Base-by-base conservation (phyloP, 331 rosid genomes). In the Telfairia occidentalis region DNA sequence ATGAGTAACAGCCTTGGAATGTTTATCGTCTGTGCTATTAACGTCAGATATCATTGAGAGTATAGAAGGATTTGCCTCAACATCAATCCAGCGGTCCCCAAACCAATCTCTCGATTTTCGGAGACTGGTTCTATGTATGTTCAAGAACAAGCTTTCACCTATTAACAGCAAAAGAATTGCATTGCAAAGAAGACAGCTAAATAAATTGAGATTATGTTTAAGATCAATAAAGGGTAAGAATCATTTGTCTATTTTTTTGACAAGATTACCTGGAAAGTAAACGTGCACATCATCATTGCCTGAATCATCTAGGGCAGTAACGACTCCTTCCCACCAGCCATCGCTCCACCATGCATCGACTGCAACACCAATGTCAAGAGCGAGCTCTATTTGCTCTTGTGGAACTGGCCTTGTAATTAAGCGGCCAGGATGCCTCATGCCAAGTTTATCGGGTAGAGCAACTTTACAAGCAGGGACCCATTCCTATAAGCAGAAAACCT, bases 271-370 rank as follows among this genome's bases (percentile, higher is more conserved):
- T 1, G 96, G 90, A 73, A 90, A 81, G 84, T 84, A 92, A 75
- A 90, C 88, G 75, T 86, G 93, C 84, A 86, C 80, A 40, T 54
- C 59, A 49, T 82, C 88, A 74, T 82, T 80, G 19, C 76, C 73
- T 9, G 81, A 50, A 80, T 82, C 46, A 13, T 86, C 90, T 76
- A 85, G 72, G 81, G 81, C 86, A 79, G 84, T 86, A 60, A 88
- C 85, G 78, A 92, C 87, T 30, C 99, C 99, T 84, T 95, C 99
- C 99, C 99, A 95, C 99, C 99, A 95, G 50, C 99, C 99, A 78
- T 95, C 99, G 43, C 99, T 92, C 99, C 99, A 95, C 99, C 97
- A 91, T 58, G 93, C 99, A 81, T 95, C 99, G 45, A 95, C 87
- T 49, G 93, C 93, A 63, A 79, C 80, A 72, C 99, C 99, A 30